phyloP scores from a whole-genome alignment of 495 filamentous ascomycete genomes.

The Penicillium bialowiezense region DNA sequence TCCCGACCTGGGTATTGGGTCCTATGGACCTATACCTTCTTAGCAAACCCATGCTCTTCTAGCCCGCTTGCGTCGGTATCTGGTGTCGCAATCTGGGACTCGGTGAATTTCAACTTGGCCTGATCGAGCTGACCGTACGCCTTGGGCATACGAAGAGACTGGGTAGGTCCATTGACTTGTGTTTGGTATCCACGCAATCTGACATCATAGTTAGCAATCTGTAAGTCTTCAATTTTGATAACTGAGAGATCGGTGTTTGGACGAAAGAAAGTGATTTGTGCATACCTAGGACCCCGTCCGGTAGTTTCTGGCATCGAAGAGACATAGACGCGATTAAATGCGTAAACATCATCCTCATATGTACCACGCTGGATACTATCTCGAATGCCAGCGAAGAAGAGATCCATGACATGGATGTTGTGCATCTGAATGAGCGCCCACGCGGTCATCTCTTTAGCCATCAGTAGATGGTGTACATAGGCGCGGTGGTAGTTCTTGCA shows the following conservation, averaged over 20 bases:
- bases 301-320: slow-evolving; percentile 65
- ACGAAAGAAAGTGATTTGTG: not conserved
- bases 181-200: slow-evolving; percentile 83
- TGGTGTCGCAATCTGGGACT: slow-evolving; percentile 47
- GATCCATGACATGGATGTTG: slow-evolving; percentile 68
- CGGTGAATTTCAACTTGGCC: slow-evolving; percentile 45
- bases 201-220: slow-evolving; percentile 2
- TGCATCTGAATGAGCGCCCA: slow-evolving; percentile 93
- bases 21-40: slow-evolving; percentile 30
- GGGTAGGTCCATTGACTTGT: slow-evolving; percentile 61
- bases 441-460: slow-evolving; percentile 90
- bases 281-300: slow-evolving; percentile 73
- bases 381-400: slow-evolving; percentile 72
- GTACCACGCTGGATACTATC: slow-evolving; percentile 54
- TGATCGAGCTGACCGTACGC: slow-evolving; percentile 60
- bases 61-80: slow-evolving; percentile 53
- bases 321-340: slow-evolving; percentile 64
- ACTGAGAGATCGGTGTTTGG: not conserved
- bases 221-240: not conserved
- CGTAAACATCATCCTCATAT: slow-evolving; percentile 57
- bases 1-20: not conserved
- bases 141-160: slow-evolving; percentile 64
- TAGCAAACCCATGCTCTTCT: slow-evolving; percentile 59
- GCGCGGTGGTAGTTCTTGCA: slow-evolving; percentile 83
- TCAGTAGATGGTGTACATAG: slow-evolving; percentile 81